Base-by-base conservation (phyloP, 2,329 filamentous ascomycete species). In the Diaporthe destruens region DNA sequence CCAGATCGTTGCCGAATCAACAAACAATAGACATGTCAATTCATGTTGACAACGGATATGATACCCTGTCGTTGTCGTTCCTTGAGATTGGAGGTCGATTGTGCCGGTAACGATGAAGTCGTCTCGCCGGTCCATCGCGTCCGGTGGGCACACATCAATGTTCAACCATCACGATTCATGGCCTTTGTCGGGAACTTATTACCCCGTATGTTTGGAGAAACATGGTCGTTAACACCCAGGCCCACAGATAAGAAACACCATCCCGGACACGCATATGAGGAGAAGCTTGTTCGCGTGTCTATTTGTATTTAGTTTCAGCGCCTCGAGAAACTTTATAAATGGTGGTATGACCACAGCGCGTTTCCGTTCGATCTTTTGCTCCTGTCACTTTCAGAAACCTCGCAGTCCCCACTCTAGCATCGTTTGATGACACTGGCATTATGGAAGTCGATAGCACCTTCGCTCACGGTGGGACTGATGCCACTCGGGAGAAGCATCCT, bases 221-320 rank as follows among this genome's bases (percentile, higher is more conserved):
- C 53, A 69, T 59, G 54, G 56, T 61, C 23, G 6, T 79, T 32
- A 34, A 63, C 34, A n/a, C 51, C 25, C 29, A 39, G 59, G 20
- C 25, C 72, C 56, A 67, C 53, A 67, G 67, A 70, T 70, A 70
- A 61, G 67, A n/a, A 53, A 44, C 39, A 53, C 12, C 23, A 51
- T 61, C 67, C 23, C 23, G 49, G 32, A 12, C 39, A 49, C 4
- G 2, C 36, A 2, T n/a, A n/a, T 6, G 53, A 47, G 57, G 42
- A 57, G 56, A 42, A 69, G 32, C 39, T 53, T 42, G 34, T 39
- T 51, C 47, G 32, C 36, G 18, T 9, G 44, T n/a, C 55, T 39
- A 61, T 53, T 42, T 61, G 42, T 69, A 69, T 39, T 18, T 20
- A 69, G 54, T 3, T 20, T 16, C 42, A 14, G 6, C 54, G 49